Evolutionary conservation across 2,329 filamentous ascomycete genomes (phyloP).

Genomic region (Botrytis sinoallii): DNA sequence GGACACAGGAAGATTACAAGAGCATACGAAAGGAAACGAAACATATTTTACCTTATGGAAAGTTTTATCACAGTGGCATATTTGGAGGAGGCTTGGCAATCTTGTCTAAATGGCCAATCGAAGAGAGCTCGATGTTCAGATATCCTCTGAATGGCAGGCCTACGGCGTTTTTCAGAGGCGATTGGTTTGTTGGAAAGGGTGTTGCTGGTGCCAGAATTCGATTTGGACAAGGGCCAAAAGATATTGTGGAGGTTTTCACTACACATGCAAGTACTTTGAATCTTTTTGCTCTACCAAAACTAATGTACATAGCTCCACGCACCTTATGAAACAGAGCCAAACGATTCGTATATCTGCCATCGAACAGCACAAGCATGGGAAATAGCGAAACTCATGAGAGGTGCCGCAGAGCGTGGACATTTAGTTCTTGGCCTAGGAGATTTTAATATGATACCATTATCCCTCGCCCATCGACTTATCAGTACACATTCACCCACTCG

Average conservation of each 20-base stretch:
- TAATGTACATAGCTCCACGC: slow-evolving; percentile 67
- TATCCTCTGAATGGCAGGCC: slow-evolving; percentile 94
- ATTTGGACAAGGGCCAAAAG: slow-evolving; percentile 59
- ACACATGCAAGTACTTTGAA: slow-evolving; percentile 64
- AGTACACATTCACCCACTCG: slow-evolving; percentile 72
- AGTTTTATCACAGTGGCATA: slow-evolving; percentile 87
- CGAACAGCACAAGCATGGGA: slow-evolving; percentile 93
- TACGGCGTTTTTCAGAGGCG: slow-evolving; percentile 88
- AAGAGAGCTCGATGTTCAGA: slow-evolving; percentile 78
- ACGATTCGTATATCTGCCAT: slow-evolving; percentile 87
- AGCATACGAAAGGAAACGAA: slow-evolving; percentile 71
- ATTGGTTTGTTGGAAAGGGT: slow-evolving; percentile 96
- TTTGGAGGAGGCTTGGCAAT: slow-evolving; percentile 90
- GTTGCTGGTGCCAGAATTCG: slow-evolving; percentile 79
- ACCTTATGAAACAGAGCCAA: slow-evolving; percentile 74
- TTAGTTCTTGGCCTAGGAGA: slow-evolving; percentile 85
- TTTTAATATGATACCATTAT: slow-evolving; percentile 94
- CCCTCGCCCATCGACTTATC: slow-evolving; percentile 79
- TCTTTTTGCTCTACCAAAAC: slow-evolving; percentile 7
- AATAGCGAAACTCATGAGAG: slow-evolving; percentile 82
- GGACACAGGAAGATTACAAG: slow-evolving; percentile 80
- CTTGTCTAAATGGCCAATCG: slow-evolving; percentile 87
- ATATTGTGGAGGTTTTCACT: slow-evolving; percentile 84
- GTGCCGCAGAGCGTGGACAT: slow-evolving; percentile 74
- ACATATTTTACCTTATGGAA: slow-evolving; percentile 78